Conservation (phyloP, 495 filamentous ascomycete genomes). For the Aspergillus kassunensis region DNA sequence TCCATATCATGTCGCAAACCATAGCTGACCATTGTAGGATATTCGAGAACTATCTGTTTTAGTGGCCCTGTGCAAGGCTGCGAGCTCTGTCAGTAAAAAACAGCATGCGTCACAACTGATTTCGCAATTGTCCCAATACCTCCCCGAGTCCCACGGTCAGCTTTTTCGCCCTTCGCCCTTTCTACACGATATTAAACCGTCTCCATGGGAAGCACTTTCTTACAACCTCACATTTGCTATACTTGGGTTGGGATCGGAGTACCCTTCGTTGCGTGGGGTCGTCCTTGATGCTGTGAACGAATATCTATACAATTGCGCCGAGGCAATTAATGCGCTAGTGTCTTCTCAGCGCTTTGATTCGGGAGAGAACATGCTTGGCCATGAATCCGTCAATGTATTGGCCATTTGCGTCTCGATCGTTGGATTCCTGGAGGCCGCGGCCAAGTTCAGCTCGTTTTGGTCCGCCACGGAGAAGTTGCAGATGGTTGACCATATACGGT, state of each 20-base stretch:
- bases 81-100: constrained; percentile 59
- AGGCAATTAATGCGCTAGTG: constrained; percentile 42
- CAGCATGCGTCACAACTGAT: constrained; percentile 72
- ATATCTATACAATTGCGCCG: constrained; percentile 65
- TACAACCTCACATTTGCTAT: constrained; percentile 71
- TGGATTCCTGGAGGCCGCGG: constrained; percentile 80
- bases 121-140: constrained; percentile 70
- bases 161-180: constrained; percentile 73
- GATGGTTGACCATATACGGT: constrained; percentile 63
- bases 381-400: constrained; percentile 64
- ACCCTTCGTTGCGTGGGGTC: constrained; percentile 57
- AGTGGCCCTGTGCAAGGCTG: constrained; percentile 82
- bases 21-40: constrained; percentile 41
- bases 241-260: constrained; percentile 69
- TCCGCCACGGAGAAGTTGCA: constrained; percentile 61
- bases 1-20: background rate
- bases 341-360: constrained; percentile 35
- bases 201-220: constrained; percentile 86
- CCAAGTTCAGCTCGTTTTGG: constrained; percentile 76
- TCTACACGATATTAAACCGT: constrained; percentile 75
- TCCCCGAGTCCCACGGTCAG: constrained; percentile 77
- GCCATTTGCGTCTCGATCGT: constrained; percentile 76
- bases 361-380: constrained; percentile 46
- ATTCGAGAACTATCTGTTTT: constrained; percentile 85
- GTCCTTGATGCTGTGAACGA: constrained; percentile 57